These are phyloP conservation scores for Chrysoporthe puriensis DNA, from an alignment of 2,329 filamentous ascomycete genomes.

Conservation along the genomic window DNA sequence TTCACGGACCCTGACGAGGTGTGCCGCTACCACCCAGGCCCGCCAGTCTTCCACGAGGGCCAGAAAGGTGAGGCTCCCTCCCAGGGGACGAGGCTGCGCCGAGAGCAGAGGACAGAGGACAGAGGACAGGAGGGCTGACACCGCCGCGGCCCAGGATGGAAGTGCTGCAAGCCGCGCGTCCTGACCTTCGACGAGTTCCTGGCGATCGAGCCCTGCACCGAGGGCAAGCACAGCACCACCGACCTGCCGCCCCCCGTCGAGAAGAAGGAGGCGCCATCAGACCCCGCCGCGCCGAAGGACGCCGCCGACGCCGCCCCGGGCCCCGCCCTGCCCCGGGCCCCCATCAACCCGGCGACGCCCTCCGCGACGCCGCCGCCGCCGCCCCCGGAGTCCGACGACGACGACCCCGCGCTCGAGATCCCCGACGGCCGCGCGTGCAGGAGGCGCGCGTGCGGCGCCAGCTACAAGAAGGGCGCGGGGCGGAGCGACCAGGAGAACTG, in stretches of 20 bases:
- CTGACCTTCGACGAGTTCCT: conserved; percentile 99
- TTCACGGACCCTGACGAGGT: conserved; percentile 82
- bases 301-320: conserved; percentile 54
- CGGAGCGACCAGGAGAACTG: conserved; percentile 74
- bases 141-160: conserved; percentile 71
- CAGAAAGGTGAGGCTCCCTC: conserved; percentile 79
- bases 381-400: conserved; percentile 80
- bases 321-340: conserved; percentile 42
- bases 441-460: conserved; percentile 71
- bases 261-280: conserved; percentile 54
- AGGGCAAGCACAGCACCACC: conserved; percentile 87
- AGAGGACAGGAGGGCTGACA: conserved; percentile 24
- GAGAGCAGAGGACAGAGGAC: too few relatives aligned
- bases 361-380: conserved; percentile 52
- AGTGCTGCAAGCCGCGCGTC: conserved; percentile 97
- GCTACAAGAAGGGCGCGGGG: conserved; percentile 63
- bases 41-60: conserved; percentile 94
- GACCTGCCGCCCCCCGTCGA: conserved; percentile 68
- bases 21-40: conserved; percentile 91
- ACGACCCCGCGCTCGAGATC: conserved; percentile 76
- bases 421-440: conserved; percentile 77
- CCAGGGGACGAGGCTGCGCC: not conserved
- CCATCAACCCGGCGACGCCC: conserved; percentile 47
- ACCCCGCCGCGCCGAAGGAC: conserved; percentile 53
- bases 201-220: conserved; percentile 86